Evolutionary conservation across 1,139 yeast genomes (phyloP).

Genomic region (Candida sanyaensis): DNA sequence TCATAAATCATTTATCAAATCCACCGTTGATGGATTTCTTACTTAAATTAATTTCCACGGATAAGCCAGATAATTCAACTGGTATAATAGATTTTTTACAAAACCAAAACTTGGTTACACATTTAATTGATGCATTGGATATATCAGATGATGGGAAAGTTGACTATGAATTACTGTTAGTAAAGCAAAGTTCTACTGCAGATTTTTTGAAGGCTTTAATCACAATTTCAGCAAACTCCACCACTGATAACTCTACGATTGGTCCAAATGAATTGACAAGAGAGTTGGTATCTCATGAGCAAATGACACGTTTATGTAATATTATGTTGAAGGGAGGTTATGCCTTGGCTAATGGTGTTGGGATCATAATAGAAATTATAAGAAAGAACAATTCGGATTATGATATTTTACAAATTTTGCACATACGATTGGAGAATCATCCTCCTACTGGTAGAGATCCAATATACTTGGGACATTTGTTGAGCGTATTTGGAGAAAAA

Average conservation of each 20-base stretch:
- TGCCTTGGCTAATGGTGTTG: constrained; percentile 93
- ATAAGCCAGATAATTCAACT: constrained; percentile 73
- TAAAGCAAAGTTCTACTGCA: constrained; percentile 47
- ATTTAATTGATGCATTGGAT: constrained; percentile 59
- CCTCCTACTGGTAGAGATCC: constrained; percentile 97
- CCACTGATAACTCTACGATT: constrained; percentile 80
- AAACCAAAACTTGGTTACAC: constrained; percentile 60
- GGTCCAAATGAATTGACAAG: constrained; percentile 97
- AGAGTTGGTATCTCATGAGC: constrained; percentile 74
- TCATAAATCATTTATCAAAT: constrained; percentile 76
- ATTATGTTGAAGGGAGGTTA: constrained; percentile 91
- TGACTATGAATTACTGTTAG: constrained; percentile 46
- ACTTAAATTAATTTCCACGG: constrained; percentile 74
- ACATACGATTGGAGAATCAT: constrained; percentile 84
- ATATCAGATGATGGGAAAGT: constrained; percentile 19
- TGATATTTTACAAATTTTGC: constrained; percentile 85
- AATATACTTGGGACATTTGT: constrained; percentile 85
- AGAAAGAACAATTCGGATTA: constrained; percentile 96
- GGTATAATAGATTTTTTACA: constrained; percentile 77
- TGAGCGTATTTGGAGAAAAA: constrained; percentile 74
- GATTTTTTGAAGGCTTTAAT: constrained; percentile 51
- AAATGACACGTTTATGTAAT: constrained; percentile 67
- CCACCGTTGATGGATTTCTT: constrained; percentile 87
- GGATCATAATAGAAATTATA: constrained; percentile 91
- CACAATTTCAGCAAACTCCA: constrained; percentile 67